Percentiles rank a stretch among this genome's conserved stretches.
Conservation (phyloP, 139 green algal species). For the Tetratostichococcus sp. region DNA sequence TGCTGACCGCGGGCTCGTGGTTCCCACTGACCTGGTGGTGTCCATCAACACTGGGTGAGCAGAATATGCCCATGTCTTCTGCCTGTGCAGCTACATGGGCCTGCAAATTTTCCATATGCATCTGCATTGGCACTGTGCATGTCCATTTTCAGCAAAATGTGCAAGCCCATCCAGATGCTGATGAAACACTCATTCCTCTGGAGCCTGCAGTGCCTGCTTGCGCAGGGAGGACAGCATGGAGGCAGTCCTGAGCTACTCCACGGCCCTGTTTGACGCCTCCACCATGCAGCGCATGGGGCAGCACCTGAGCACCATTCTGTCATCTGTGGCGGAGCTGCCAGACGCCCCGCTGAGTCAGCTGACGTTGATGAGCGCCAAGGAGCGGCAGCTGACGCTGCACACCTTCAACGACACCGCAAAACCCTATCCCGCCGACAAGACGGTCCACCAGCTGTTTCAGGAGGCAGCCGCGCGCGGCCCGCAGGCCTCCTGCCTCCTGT, state of each 20-base stretch:
- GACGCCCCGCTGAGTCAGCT: background rate
- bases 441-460: slow-evolving; percentile 23
- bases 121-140: too few species aligned
- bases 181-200: too few species aligned
- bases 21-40: too few species aligned
- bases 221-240: background rate
- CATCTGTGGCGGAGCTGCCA: too few species aligned
- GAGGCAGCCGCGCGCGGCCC: slow-evolving; percentile 4
- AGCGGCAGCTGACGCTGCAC: background rate
- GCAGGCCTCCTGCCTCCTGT: slow-evolving; percentile 14
- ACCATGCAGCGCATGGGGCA: background rate
- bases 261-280: background rate
- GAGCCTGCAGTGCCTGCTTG: too few species aligned
- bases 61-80: too few species aligned
- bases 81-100: too few species aligned
- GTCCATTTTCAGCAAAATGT: too few species aligned
- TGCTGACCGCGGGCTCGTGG: too few species aligned
- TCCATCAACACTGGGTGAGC: too few species aligned
- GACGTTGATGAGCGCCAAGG: background rate
- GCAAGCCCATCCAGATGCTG: too few species aligned
- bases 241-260: background rate
- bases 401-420: background rate
- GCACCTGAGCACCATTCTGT: background rate
- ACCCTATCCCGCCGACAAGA: background rate
- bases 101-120: too few species aligned